Evolutionary conservation across 2,329 filamentous ascomycete genomes (phyloP).

Genomic region (Zasmidium angulare): DNA sequence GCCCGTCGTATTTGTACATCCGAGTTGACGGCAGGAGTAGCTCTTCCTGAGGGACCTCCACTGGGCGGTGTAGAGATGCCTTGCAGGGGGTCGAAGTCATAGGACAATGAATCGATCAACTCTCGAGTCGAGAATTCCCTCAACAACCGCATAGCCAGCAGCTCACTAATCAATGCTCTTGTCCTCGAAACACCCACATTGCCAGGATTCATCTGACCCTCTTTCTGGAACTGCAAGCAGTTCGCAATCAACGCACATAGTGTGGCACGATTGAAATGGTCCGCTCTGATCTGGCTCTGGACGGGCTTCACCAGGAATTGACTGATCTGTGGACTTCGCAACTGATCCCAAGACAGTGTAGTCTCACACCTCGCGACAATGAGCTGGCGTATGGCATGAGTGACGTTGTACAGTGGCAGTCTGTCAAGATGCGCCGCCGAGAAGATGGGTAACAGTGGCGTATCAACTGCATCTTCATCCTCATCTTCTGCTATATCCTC

Average conservation of each 20-base stretch:
- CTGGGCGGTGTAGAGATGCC: slow-evolving; percentile 61
- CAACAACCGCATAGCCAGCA: slow-evolving; percentile 83
- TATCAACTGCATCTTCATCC: slow-evolving; percentile 46
- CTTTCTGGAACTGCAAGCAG: slow-evolving; percentile 88
- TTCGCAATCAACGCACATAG: slow-evolving; percentile 91
- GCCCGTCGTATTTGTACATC: slow-evolving; percentile 42
- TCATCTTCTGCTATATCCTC: slow-evolving; percentile 43
- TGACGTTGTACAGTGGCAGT: slow-evolving; percentile 85
- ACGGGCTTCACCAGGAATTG: slow-evolving; percentile 96
- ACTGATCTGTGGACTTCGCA: slow-evolving; percentile 92
- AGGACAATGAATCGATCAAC: slow-evolving; percentile 89
- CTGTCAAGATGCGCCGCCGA: slow-evolving; percentile 77
- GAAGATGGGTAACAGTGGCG: slow-evolving; percentile 72
- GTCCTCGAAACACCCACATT: slow-evolving; percentile 83
- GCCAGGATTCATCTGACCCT: slow-evolving; percentile 76
- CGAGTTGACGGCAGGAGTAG: slow-evolving; percentile 7
- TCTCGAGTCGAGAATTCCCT: slow-evolving; percentile 88
- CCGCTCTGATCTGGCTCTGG: slow-evolving; percentile 79
- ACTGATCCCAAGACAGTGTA: slow-evolving; percentile 88
- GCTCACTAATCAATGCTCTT: slow-evolving; percentile 82
- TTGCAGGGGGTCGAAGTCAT: slow-evolving; percentile 91
- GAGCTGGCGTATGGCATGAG: slow-evolving; percentile 83
- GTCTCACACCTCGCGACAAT: slow-evolving; percentile 86
- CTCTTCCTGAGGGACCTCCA: slow-evolving; percentile 34
- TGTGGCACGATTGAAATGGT: slow-evolving; percentile 82